Evolutionary conservation across 179 eudicot genomes (phyloP).

Genomic region (Monotropa hypopitys): DNA sequence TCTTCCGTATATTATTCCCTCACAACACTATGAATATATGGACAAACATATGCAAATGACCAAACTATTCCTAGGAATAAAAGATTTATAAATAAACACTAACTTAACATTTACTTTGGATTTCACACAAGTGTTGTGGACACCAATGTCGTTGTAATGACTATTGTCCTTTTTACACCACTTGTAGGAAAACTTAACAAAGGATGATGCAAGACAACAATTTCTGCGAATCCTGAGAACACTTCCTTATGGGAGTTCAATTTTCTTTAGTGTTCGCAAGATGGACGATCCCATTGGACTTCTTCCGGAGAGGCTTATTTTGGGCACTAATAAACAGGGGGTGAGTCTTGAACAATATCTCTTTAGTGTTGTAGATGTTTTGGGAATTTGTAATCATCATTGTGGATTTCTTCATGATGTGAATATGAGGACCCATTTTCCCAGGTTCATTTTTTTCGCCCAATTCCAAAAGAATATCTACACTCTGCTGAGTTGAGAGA

Average conservation of each 20-base stretch:
- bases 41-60: no score
- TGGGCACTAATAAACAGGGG: constrained; percentile 97
- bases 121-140: not conserved
- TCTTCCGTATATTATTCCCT: no score
- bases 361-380: not conserved
- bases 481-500: constrained; percentile 97
- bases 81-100: no score
- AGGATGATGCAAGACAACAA: constrained; percentile 93
- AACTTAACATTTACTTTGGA: no score
- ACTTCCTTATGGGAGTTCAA: constrained; percentile 93
- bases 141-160: not conserved
- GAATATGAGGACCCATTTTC: constrained; percentile 1
- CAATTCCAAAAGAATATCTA: constrained; percentile 91
- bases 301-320: constrained; percentile 73
- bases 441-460: constrained; percentile 97
- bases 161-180: not conserved
- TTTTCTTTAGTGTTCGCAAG: constrained; percentile 91
- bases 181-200: constrained; percentile 66
- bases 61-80: no score
- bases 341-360: constrained; percentile 26
- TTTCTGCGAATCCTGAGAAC: constrained; percentile 72
- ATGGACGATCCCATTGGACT: constrained; percentile 99
- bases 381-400: not conserved
- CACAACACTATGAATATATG: no score
- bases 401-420: not conserved